Base-by-base conservation (phyloP, 768 basidiomycete species). In the Arthromyces matolae region DNA sequence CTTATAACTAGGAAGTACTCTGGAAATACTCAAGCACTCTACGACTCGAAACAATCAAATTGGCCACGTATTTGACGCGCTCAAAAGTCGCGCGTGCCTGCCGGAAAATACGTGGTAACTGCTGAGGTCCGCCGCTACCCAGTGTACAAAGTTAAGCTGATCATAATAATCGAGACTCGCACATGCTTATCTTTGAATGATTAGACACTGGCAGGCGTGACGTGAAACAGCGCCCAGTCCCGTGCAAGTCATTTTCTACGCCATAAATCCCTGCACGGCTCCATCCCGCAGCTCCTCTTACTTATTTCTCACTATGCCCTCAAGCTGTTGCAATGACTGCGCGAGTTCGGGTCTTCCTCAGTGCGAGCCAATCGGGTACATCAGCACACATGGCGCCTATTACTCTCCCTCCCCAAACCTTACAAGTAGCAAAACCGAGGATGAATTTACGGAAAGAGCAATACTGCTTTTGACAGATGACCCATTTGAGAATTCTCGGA, bases 401-500 rank as follows among this genome's bases (percentile, higher is more conserved):
- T 71, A 76, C 39, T 58, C 65, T 47, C 58, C 71, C 2, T 66
- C 61, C 24, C 64, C 59, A 18, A 57, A 49, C n/a, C n/a, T n/a
- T n/a, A n/a, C n/a, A n/a, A n/a, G n/a, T 10, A 43, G 53, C 25
- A 20, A 53, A n/a, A 47, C 35, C 7, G 50, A 57, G 22, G 61
- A 53, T 22, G 50, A 57, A n/a, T 48, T 55, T 13, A 60, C 65
- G 8, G 67, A 67, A 27, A 63, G 65, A 18, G 76, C 79, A 5
- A 64, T 84, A 14, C 57, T 84, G 16, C 59, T 82, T 5, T 63
- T 82, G 24, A 81, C 77, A 0, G 81, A 84, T 51, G 71, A 68
- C 50, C 81, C 80, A 0, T 63, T 83, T 5, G 65, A 69, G 28
- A 83, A 83, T 53, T 69, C 64, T 51, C 80, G 78, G 54, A 69